Conservation (phyloP, 768 basidiomycete genomes). For the Pleurotus djamor region DNA sequence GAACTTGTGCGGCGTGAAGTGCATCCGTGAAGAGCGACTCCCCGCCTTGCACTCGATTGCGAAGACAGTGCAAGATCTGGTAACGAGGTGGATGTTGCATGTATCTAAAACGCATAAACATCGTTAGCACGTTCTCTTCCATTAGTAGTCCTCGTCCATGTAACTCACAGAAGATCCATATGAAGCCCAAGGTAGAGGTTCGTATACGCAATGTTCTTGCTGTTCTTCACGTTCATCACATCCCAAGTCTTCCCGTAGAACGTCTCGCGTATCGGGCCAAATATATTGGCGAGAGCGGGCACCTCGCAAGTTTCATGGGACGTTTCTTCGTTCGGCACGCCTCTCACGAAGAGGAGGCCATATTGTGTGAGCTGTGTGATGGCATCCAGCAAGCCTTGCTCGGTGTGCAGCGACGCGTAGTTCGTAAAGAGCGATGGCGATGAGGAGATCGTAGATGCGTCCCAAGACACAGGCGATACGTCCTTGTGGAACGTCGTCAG, state of each 20-base stretch:
- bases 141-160: no score
- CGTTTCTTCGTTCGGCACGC: constrained; percentile 65
- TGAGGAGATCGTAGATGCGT: constrained; percentile 29
- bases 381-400: constrained; percentile 47
- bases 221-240: constrained; percentile 71
- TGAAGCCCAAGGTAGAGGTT: constrained; percentile 86
- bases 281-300: constrained; percentile 55
- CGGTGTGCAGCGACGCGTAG: constrained; percentile 48
- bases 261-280: constrained; percentile 80
- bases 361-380: constrained; percentile 70
- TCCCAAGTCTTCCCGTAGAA: constrained; percentile 93
- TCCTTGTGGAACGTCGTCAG: constrained; percentile 46
- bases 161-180: constrained; percentile 85
- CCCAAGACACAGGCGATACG: constrained; percentile 41
- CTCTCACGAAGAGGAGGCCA: constrained; percentile 71
- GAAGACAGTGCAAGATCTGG: constrained; percentile 89
- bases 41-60: constrained; percentile 83
- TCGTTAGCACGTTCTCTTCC: background rate
- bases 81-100: constrained; percentile 90
- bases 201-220: constrained; percentile 94
- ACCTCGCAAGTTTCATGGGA: constrained; percentile 64
- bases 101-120: constrained; percentile 49
- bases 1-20: constrained; percentile 54
- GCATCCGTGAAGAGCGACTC: constrained; percentile 86
- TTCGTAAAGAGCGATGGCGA: constrained; percentile 47